These are phyloP conservation scores for Backusella circina DNA, from an alignment of 192 early-diverging fungal species.

Conservation along the genomic window DNA sequence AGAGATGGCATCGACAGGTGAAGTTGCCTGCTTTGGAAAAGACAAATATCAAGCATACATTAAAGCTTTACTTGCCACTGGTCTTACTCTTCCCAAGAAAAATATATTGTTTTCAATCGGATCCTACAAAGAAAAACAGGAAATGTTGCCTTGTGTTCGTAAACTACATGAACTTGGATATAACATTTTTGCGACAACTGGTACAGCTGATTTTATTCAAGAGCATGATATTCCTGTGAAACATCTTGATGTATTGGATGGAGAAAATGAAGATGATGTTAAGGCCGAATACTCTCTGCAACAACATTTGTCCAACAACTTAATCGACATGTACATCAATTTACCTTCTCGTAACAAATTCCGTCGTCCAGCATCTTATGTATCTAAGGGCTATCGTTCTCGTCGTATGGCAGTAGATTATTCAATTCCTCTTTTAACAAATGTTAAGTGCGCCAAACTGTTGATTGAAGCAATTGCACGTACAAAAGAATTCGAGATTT, in stretches of 20 bases:
- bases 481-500: slow-evolving; percentile 60
- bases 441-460: slow-evolving; percentile 98
- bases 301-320: slow-evolving; percentile 93
- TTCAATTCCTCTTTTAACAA: slow-evolving; percentile 95
- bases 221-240: slow-evolving; percentile 93
- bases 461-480: slow-evolving; percentile 95
- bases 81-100: slow-evolving; percentile 90
- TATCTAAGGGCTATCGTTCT: slow-evolving; percentile 90
- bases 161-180: slow-evolving; percentile 83
- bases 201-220: slow-evolving; percentile 95
- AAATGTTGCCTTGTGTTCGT: slow-evolving; percentile 89
- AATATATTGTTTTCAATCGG: slow-evolving; percentile 97
- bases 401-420: slow-evolving; percentile 98
- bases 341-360: slow-evolving; percentile 96
- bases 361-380: slow-evolving; percentile 93
- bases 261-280: slow-evolving; percentile 41
- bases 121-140: slow-evolving; percentile 97
- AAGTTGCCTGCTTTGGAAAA: slow-evolving; percentile 96
- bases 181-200: slow-evolving; percentile 92
- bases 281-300: slow-evolving; percentile 90
- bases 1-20: slow-evolving; percentile 99
- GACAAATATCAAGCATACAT: slow-evolving; percentile 99
- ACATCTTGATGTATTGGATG: slow-evolving; percentile 81
- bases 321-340: slow-evolving; percentile 98
- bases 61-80: slow-evolving; percentile 91